Evolutionary conservation across 805 yeast genomes (phyloP).

Genomic region (Yamadazyma nakazawae): DNA sequence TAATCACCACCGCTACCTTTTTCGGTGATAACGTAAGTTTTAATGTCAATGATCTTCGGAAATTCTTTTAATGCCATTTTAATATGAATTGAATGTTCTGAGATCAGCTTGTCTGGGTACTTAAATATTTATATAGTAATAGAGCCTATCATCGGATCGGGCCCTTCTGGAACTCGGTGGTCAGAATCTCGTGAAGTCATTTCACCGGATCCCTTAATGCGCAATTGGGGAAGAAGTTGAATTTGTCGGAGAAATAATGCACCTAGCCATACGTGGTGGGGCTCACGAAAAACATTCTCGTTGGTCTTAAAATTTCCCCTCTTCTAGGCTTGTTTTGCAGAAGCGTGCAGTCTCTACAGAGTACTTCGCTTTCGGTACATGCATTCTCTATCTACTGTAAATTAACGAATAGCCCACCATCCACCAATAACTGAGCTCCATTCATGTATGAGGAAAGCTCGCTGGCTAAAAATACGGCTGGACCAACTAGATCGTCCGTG

Average conservation of each 20-base stretch:
- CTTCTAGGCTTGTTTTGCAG: neutral
- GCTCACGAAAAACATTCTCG: no score
- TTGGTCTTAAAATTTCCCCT: neutral
- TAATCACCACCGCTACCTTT: conserved; percentile 51
- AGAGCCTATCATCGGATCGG: no score
- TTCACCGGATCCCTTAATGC: no score
- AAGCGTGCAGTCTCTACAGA: neutral
- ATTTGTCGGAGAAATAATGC: no score
- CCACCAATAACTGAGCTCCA: conserved; percentile 43
- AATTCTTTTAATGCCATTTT: conserved; percentile 28
- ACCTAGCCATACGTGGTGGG: no score
- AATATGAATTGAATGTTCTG: no score
- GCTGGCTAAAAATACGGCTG: conserved; percentile 40
- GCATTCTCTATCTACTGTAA: conserved; percentile 21
- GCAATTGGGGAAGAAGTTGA: no score
- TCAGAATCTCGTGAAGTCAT: no score
- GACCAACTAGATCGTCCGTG: conserved; percentile 39
- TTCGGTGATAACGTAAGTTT: conserved; percentile 41
- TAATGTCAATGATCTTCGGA: conserved; percentile 43
- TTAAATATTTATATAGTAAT: no score
- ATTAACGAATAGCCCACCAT: conserved; percentile 46
- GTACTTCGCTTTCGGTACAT: neutral
- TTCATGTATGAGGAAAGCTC: conserved; percentile 35
- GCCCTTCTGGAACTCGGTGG: no score
- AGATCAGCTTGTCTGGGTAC: no score